phyloP scores from a whole-genome alignment of 1,139 yeast genomes.

The Yamadazyma kanchanaburiensis region DNA sequence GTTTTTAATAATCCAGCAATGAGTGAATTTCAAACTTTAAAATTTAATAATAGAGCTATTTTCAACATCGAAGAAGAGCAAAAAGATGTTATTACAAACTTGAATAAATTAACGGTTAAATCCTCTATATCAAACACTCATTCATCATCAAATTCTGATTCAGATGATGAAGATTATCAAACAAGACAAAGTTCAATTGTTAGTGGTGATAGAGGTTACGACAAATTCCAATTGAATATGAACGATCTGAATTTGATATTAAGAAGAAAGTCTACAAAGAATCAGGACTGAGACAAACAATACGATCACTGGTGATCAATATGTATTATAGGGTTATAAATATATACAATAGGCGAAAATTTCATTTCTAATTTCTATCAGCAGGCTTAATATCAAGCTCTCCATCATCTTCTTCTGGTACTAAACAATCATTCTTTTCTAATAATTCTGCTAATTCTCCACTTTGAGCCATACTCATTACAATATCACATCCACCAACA shows the following conservation, averaged over 20 bases:
- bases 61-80: constrained; percentile 22
- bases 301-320: background rate
- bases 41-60: constrained; percentile 29
- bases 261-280: constrained; percentile 29
- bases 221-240: constrained; percentile 41
- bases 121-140: constrained; percentile 13
- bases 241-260: constrained; percentile 41
- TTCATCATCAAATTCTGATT: constrained; percentile 16
- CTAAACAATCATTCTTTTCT: constrained; percentile 74
- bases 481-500: constrained; percentile 95
- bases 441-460: constrained; percentile 89
- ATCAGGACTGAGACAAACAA: background rate
- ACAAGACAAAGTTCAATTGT: constrained; percentile 45
- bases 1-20: constrained; percentile 48
- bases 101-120: constrained; percentile 12
- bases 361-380: constrained; percentile 22
- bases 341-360: background rate
- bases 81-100: constrained; percentile 16
- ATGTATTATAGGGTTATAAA: background rate
- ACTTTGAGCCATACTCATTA: constrained; percentile 83
- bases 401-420: constrained; percentile 61
- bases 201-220: constrained; percentile 28
- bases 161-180: constrained; percentile 23
- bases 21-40: constrained; percentile 15
- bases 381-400: constrained; percentile 37